Evolutionary conservation across 495 filamentous ascomycete genomes (phyloP).

Genomic region (Paragyromitra xinjiangensis): DNA sequence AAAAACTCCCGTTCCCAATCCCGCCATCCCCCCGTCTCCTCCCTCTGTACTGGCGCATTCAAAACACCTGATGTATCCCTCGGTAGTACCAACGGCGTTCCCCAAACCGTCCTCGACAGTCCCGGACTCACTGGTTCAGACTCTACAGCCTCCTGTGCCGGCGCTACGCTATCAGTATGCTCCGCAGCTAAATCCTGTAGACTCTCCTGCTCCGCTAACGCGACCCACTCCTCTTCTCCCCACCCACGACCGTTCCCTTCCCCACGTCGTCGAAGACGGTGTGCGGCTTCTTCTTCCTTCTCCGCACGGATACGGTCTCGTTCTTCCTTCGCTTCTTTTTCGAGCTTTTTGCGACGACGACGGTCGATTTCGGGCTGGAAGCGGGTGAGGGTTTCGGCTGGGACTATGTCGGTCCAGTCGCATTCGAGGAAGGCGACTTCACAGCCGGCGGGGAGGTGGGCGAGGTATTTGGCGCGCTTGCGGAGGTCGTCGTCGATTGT

Average conservation of each 20-base stretch:
- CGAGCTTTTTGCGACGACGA: slow-evolving; percentile 77
- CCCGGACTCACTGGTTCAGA: not conserved
- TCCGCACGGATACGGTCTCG: slow-evolving; percentile 89
- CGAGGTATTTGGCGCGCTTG: slow-evolving; percentile 86
- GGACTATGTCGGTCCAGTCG: slow-evolving; percentile 92
- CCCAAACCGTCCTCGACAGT: slow-evolving; percentile 49
- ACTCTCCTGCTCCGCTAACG: slow-evolving; percentile 37
- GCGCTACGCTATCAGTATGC: no score
- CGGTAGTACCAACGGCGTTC: slow-evolving; percentile 41
- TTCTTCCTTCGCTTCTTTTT: slow-evolving; percentile 90
- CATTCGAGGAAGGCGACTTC: slow-evolving; percentile 95
- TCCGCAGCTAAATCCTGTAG: not conserved
- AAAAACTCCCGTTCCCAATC: slow-evolving; percentile 53
- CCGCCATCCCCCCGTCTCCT: slow-evolving; percentile 49
- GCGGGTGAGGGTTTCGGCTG: slow-evolving; percentile 73
- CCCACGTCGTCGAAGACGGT: slow-evolving; percentile 52
- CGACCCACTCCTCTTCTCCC: slow-evolving; percentile 57
- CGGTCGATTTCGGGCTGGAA: slow-evolving; percentile 82
- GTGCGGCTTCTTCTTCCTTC: slow-evolving; percentile 71
- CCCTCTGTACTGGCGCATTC: not conserved
- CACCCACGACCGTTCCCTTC: slow-evolving; percentile 43
- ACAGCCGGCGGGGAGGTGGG: slow-evolving; percentile 90
- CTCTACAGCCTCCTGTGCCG: no score
- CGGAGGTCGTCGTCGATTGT: slow-evolving; percentile 89
- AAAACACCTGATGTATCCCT: not conserved